A percentile compares a stretch with the other conserved stretches of the same genome.
Conservation (phyloP, 192 early-diverging fungal genomes). For the Pilaira anomala region DNA sequence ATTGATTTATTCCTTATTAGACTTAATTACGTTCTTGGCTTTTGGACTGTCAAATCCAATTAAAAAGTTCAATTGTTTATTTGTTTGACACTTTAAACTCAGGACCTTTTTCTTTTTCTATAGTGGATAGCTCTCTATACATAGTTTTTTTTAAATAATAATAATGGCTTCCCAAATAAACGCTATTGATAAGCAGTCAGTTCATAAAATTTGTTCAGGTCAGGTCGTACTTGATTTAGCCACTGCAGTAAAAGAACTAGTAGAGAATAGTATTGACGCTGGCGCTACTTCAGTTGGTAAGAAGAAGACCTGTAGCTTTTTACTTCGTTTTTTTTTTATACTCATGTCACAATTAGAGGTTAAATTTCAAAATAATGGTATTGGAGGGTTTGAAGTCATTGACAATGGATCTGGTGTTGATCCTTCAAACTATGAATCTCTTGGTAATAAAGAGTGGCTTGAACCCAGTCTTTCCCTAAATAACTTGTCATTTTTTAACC, state of each 20-base stretch:
- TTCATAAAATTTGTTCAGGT: constrained; percentile 82
- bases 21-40: constrained; percentile 76
- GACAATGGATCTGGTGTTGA: constrained; percentile 90
- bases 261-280: constrained; percentile 94
- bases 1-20: constrained; percentile 84
- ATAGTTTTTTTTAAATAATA: background rate
- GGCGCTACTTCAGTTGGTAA: constrained; percentile 69
- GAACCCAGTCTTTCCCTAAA: background rate
- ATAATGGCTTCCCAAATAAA: constrained; percentile 36
- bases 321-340: background rate
- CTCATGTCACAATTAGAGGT: constrained; percentile 52
- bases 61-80: background rate
- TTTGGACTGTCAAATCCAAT: constrained; percentile 56
- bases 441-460: constrained; percentile 50
- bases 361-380: constrained; percentile 64
- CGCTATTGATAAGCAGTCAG: constrained; percentile 54
- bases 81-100: background rate
- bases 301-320: background rate
- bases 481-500: background rate
- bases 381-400: constrained; percentile 68
- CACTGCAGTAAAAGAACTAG: constrained; percentile 86
- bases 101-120: background rate
- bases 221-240: constrained; percentile 86
- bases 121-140: background rate
- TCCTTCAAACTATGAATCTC: constrained; percentile 51